Base-by-base conservation (phyloP, 2,329 filamentous ascomycete genomes). In the Thermothelomyces thermophilus region DNA sequence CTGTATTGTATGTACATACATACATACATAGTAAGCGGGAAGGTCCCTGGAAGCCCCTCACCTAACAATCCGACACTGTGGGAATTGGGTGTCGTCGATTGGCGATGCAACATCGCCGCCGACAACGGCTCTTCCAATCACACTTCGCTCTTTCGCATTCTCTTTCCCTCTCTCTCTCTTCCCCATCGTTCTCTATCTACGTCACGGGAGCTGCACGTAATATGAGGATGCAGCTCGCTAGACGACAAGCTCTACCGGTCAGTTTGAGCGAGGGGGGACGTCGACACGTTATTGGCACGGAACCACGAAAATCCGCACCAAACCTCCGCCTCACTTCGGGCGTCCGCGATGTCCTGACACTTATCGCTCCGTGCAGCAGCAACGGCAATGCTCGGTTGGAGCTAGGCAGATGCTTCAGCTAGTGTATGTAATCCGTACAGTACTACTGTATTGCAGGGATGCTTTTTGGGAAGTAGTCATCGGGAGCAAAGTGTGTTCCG, bases 81-180 rank as follows among this genome's bases (percentile, higher is more conserved):
- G 51, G 46, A 20, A 53, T 45, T 36, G 34, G 36, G 11, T 36
- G 46, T 16, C 39, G 28, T 41, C 46, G 31, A 54, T 48, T 54
- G 54, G 48, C 49, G 49, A 52, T 48, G 42, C 54, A 40, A 30
- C 46, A 53, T 51, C 52, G n/a, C 24, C 24, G 24, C 24, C 24
- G 24, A 26, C 50, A 53, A 56, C n/a, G n/a, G n/a, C n/a, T n/a
- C n/a, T n/a, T n/a, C n/a, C n/a, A n/a, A n/a, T n/a, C n/a, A n/a
- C n/a, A n/a, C n/a, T n/a, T n/a, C n/a, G n/a, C n/a, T n/a, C n/a
- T n/a, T n/a, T n/a, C n/a, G n/a, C n/a, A n/a, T n/a, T n/a, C n/a
- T n/a, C n/a, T n/a, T n/a, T n/a, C n/a, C n/a, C n/a, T n/a, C n/a
- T n/a, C n/a, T n/a, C n/a, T n/a, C n/a, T n/a, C n/a, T n/a, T n/a